phyloP scores from a whole-genome alignment of 1,139 yeast genomes.

The Saccharomycopsis phalli region DNA sequence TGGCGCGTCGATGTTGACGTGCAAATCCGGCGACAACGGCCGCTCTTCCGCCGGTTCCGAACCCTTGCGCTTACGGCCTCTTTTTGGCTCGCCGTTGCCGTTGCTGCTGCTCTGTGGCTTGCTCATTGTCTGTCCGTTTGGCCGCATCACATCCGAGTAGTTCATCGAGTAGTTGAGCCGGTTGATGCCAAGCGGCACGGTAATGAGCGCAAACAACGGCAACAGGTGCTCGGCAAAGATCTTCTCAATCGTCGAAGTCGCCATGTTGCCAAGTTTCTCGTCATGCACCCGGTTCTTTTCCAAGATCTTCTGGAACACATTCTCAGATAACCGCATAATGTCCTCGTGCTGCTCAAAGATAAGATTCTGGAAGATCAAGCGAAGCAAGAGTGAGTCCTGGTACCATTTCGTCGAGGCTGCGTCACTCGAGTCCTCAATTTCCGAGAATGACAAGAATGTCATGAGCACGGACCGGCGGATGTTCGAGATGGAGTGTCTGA shows the following conservation, averaged over 20 bases:
- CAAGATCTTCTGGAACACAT: slow-evolving; percentile 53
- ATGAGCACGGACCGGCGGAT: slow-evolving; percentile 85
- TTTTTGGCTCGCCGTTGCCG: slow-evolving; percentile 17
- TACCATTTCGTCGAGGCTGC: slow-evolving; percentile 10
- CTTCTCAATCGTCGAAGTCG: slow-evolving; percentile 30
- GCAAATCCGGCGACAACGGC: slow-evolving; percentile 51
- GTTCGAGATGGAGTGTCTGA: slow-evolving; percentile 87
- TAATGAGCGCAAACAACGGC: slow-evolving; percentile 59
- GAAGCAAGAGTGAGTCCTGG: slow-evolving; percentile 32
- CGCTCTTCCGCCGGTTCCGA: slow-evolving; percentile 25
- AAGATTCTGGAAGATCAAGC: slow-evolving; percentile 79
- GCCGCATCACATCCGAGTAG: slow-evolving; percentile 60
- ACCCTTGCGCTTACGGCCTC: slow-evolving; percentile 28
- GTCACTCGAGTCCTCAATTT: slow-evolving; percentile 29
- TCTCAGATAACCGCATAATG: slow-evolving; percentile 55
- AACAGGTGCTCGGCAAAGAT: slow-evolving; percentile 45
- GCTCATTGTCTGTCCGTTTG: slow-evolving; percentile 45
- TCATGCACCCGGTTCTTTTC: slow-evolving; percentile 29
- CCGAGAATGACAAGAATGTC: slow-evolving; percentile 69
- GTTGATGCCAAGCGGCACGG: slow-evolving; percentile 94
- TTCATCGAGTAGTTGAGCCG: slow-evolving; percentile 86
- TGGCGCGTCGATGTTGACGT: slow-evolving; percentile 87
- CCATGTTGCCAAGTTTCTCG: background rate
- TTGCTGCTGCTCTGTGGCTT: slow-evolving; percentile 9
- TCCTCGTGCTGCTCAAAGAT: slow-evolving; percentile 80